Evolutionary conservation across 2,329 filamentous ascomycete genomes (phyloP), one percentile per base, ranked within the genome.

Genomic region (Alternaria metachromatica): DNA sequence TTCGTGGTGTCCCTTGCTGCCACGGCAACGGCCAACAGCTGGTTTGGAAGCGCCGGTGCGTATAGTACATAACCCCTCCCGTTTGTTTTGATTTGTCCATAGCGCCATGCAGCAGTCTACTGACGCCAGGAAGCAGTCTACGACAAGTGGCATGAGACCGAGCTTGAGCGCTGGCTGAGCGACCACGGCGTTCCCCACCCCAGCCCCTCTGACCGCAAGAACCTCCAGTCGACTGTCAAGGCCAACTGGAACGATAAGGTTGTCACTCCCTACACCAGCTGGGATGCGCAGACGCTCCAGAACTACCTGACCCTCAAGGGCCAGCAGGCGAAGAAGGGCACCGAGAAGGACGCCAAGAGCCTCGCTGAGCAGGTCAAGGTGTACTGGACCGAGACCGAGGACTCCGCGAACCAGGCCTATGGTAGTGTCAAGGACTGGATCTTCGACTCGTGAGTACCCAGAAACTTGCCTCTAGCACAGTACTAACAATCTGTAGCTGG

Each of bases 91-190:
- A 25, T 44, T 30, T 9, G 7, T 4, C n/a, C 21, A 46, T 43
- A 13, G 26, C 30, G 20, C 28, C 18, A 54, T 33, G 26, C 45
- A 57, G 58, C 61, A 66, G 58, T 46, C 56, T 60, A 64, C 71
- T 76, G 68, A 77, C 64, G 67, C 21, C 54, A 53, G 66, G 63
- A 63, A 71, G 53, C 76, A 97, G 95, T 91, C 15, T 98, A 98
- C 86, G 97, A 98, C 84, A 97, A 96, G 81, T 99, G 96, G 96
- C 95, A 98, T 76, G 91, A 98, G 85, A 97, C 93, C 21, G 96
- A 99, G 86, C 89, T 99, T 28, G 95, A 99, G 84, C 89, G 94
- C 76, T 99, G 96, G 96, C 89, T 99, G 54, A 92, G 92, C 28
- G 96, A 99, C 79, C 88, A 98, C 83, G 89, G 94, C 79, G 86